Percentiles rank a stretch among this genome's conserved stretches.
phyloP scores from a whole-genome alignment of 257 asterid species.

The Nicotiana noctiflora region DNA sequence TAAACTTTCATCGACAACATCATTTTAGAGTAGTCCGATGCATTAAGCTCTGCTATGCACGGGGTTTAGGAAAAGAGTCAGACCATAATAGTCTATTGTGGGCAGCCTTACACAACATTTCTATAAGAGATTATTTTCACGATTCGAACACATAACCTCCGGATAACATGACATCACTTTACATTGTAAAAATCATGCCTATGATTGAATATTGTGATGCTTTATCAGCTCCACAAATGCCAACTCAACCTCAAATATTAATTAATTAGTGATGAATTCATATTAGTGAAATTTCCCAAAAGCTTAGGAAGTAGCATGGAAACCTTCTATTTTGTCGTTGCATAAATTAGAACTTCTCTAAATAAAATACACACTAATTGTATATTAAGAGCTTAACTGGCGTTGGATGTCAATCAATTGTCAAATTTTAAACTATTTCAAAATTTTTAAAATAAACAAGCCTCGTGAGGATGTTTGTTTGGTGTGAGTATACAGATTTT shows the following conservation, averaged over 20 bases:
- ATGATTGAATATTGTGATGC: neutral
- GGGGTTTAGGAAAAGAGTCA: too few relatives aligned
- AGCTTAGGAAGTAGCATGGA: neutral
- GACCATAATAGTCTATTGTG: too few relatives aligned
- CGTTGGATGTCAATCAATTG: neutral
- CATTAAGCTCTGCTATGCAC: too few relatives aligned
- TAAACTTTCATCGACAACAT: neutral
- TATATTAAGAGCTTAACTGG: neutral
- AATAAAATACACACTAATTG: neutral
- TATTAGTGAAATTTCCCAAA: neutral
- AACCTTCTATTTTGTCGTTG: neutral
- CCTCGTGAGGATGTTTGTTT: conserved; percentile 1
- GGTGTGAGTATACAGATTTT: neutral
- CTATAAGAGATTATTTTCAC: too few relatives aligned
- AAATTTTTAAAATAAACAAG: neutral
- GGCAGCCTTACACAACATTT: too few relatives aligned
- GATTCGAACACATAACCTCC: too few relatives aligned
- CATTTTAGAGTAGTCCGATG: too few relatives aligned
- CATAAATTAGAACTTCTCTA: neutral
- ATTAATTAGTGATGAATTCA: neutral
- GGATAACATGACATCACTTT: too few relatives aligned
- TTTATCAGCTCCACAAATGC: neutral
- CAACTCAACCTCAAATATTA: neutral
- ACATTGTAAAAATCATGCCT: neutral
- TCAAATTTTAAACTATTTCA: too few relatives aligned